phyloP scores from a whole-genome alignment of 2,329 filamentous ascomycete species.

The Phialophora verrucosa region DNA sequence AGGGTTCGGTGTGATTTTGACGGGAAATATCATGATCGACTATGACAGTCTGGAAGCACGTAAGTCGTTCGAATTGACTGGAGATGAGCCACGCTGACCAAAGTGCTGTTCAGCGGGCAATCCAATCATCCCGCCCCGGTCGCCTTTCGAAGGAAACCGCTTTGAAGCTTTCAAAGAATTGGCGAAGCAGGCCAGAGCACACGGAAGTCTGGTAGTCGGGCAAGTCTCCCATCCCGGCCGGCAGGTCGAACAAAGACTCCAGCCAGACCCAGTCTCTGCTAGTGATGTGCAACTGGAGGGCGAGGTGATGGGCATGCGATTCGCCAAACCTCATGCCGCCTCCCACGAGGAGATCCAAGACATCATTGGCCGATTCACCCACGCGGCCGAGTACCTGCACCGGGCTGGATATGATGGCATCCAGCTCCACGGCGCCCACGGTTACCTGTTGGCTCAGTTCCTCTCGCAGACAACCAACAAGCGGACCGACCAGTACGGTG shows the following conservation, averaged over 20 bases:
- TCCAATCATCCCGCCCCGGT: slow-evolving; percentile 62
- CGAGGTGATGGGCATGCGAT: slow-evolving; percentile 43
- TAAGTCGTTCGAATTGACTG: slow-evolving; percentile 66
- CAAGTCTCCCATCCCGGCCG: slow-evolving; percentile 69
- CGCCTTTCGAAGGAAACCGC: slow-evolving; percentile 59
- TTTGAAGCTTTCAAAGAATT: slow-evolving; percentile 66
- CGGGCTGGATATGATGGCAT: slow-evolving; percentile 65
- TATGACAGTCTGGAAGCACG: slow-evolving; percentile 62
- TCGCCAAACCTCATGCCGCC: slow-evolving; percentile 46
- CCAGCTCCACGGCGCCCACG: slow-evolving; percentile 60
- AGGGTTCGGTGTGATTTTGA: slow-evolving; percentile 62
- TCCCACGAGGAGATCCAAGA: slow-evolving; percentile 50
- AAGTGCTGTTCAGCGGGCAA: slow-evolving; percentile 55
- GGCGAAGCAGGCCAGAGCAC: slow-evolving; percentile 60
- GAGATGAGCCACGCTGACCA: slow-evolving; percentile 46
- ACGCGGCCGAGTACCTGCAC: slow-evolving; percentile 66
- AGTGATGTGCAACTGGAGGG: slow-evolving; percentile 55
- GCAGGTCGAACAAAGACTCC: slow-evolving; percentile 55
- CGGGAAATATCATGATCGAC: slow-evolving; percentile 69
- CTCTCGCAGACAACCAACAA: slow-evolving; percentile 58
- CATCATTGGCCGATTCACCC: slow-evolving; percentile 66
- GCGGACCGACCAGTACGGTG: slow-evolving; percentile 69
- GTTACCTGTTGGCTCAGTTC: slow-evolving; percentile 65
- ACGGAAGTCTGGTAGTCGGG: slow-evolving; percentile 64
- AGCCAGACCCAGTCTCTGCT: slow-evolving; percentile 58